Evolutionary conservation across 2,329 filamentous ascomycete genomes (phyloP), one percentile per base, ranked within the genome.

Genomic region (Zopfia rhizophila): DNA sequence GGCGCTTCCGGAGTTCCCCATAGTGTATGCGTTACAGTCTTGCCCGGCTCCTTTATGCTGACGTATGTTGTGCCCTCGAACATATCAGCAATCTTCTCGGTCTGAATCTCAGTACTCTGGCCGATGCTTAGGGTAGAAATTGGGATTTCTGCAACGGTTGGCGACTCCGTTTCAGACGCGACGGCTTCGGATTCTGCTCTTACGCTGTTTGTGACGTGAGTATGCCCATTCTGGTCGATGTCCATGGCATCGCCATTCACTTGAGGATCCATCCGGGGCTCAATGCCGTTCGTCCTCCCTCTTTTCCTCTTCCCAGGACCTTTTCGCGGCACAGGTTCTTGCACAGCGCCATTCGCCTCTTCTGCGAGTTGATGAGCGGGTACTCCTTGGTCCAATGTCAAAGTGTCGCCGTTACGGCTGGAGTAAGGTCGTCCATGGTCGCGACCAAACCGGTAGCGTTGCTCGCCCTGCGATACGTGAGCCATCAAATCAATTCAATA

Each of bases 231-330:
- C 12, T 62, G 63, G 41, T 75, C 77, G 5, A 78, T 57, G 13
- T 78, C 76, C 75, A 78, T 78, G 41, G 68, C 70, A 50, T 79
- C 74, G 46, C 75, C 75, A 54, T 78, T 77, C 44, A 71, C 48
- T 22, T 73, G 68, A 10, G 61, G 55, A 24, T 68, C 58, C 36
- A 55, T 38, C 14, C 61, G 60, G 38, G 61, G 60, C 4, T 68
- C 67, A 39, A 68, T 50, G 50, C 67, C 67, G 38, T 70, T 70
- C 1, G 60, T 39, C 41, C 66, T 69, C n/a, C 18, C 52, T 43
- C 56, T 67, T 65, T 18, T 38, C 13, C 27, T 21, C 61, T 65
- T 69, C 43, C 63, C 55, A 38, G 33, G 31, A 3, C 58, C 56
- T 52, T 67, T 69, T 31, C 65, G 62, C 4, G 66, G 66, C 43